phyloP scores from a whole-genome alignment of 352 stramenopile species.

The Peronospora destructor region DNA sequence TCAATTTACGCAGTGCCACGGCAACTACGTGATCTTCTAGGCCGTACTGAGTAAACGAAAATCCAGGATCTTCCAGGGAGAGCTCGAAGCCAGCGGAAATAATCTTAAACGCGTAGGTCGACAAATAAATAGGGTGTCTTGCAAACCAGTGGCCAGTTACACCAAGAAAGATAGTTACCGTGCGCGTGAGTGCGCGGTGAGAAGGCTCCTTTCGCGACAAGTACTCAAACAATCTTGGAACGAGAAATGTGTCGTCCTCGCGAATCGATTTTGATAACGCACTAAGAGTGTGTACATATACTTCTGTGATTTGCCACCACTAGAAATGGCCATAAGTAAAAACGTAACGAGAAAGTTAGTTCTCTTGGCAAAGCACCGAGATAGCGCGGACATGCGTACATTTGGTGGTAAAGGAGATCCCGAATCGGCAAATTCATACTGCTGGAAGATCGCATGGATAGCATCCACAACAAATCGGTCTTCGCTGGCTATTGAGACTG shows the following conservation, averaged over 20 bases:
- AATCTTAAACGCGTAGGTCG: conserved; percentile 57
- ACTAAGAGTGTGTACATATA: conserved; percentile 79
- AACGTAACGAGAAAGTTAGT: conserved; percentile 10
- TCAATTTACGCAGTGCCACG: conserved; percentile 64
- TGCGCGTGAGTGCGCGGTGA: conserved; percentile 53
- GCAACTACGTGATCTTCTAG: conserved; percentile 65
- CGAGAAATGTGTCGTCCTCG: conserved; percentile 64
- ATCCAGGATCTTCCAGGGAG: conserved; percentile 29
- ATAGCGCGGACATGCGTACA: conserved; percentile 23
- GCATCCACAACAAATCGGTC: conserved; percentile 75
- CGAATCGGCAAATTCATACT: conserved; percentile 55
- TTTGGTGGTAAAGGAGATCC: conserved; percentile 29
- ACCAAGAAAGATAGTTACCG: conserved; percentile 62
- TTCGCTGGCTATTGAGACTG: conserved; percentile 55
- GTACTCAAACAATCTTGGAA: conserved; percentile 65
- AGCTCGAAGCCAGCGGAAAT: conserved; percentile 62
- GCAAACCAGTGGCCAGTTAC: conserved; percentile 72
- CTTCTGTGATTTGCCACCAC: conserved; percentile 73
- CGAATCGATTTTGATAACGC: conserved; percentile 76
- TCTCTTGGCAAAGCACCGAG: neutral
- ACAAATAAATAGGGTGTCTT: conserved; percentile 48
- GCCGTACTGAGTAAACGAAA: conserved; percentile 38
- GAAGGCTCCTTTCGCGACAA: conserved; percentile 61
- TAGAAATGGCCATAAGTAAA: conserved; percentile 15
- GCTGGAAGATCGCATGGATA: conserved; percentile 62